Conservation (phyloP, 441 rosid genomes). For the Populus trichocarpa region DNA sequence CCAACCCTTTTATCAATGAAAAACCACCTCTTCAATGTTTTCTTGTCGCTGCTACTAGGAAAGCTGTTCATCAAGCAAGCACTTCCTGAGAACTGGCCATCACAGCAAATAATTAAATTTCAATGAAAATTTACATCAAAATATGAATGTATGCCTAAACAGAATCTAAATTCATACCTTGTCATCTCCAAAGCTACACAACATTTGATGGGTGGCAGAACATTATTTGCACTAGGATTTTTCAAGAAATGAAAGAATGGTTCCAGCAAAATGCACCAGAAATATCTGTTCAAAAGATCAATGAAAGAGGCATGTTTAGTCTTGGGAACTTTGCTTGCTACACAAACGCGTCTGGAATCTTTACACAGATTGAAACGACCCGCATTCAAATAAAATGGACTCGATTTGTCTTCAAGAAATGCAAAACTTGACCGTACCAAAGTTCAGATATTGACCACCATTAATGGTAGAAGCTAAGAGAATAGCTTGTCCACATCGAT, state of each 20-base stretch:
- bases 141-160: not conserved
- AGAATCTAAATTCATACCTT: slow-evolving; percentile 29
- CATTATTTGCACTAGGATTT: slow-evolving; percentile 22
- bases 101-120: not conserved
- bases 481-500: slow-evolving; percentile 10
- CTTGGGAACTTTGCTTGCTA: not conserved
- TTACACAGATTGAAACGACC: not conserved
- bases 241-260: slow-evolving; percentile 1
- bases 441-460: not conserved
- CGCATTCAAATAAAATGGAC: not conserved
- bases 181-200: slow-evolving; percentile 50
- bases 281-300: slow-evolving; percentile 12
- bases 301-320: not conserved
- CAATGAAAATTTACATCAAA: not conserved
- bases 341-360: not conserved
- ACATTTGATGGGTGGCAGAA: slow-evolving; percentile 36
- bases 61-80: slow-evolving; percentile 67
- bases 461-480: not conserved
- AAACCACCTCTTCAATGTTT: slow-evolving; percentile 91
- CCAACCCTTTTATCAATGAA: slow-evolving; percentile 89
- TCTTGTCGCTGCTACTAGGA: slow-evolving; percentile 68
- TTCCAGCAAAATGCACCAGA: slow-evolving; percentile 5
- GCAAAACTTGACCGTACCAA: not conserved
- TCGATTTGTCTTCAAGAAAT: not conserved
- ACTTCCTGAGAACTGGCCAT: slow-evolving; percentile 43